Percentiles rank a stretch among this genome's conserved stretches.
Conservation (phyloP, 177 flowering plant species). For the Vitis hybrid region DNA sequence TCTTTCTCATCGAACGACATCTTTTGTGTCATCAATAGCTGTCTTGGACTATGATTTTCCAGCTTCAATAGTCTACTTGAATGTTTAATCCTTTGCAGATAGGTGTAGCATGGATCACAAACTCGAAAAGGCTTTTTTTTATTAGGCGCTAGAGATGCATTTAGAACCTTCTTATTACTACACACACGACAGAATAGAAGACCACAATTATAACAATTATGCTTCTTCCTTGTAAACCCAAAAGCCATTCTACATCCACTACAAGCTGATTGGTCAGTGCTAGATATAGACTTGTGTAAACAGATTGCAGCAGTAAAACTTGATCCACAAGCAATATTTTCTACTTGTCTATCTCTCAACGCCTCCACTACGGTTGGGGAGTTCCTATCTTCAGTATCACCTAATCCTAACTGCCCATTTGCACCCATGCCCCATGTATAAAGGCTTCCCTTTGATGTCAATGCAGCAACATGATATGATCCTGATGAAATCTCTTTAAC, state of each 20-base stretch:
- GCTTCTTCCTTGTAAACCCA: conserved; percentile 64
- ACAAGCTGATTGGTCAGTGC: conserved; percentile 52
- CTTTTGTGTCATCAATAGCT: conserved; percentile 21
- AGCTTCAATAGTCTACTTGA: conserved; percentile 16
- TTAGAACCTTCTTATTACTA: conserved; percentile 49
- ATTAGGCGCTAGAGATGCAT: conserved; percentile 57
- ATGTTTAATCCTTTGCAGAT: conserved; percentile 24
- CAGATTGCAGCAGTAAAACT: conserved; percentile 65
- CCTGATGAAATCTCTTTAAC: conserved; percentile 61
- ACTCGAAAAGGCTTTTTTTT: conserved; percentile 57
- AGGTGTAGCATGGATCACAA: conserved; percentile 56
- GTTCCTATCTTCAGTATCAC: conserved; percentile 52
- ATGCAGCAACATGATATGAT: conserved; percentile 55
- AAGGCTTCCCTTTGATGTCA: conserved; percentile 55
- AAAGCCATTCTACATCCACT: conserved; percentile 52
- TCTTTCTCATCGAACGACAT: conserved; percentile 22
- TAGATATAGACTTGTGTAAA: conserved; percentile 50
- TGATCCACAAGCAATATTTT: conserved; percentile 56
- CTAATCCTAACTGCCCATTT: conserved; percentile 66
- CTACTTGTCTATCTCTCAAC: conserved; percentile 51
- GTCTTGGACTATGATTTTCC: conserved; percentile 32
- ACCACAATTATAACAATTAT: conserved; percentile 72
- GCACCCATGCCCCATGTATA: conserved; percentile 73
- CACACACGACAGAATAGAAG: conserved; percentile 58
- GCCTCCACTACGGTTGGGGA: conserved; percentile 59